Evolutionary conservation across 2,329 filamentous ascomycete genomes (phyloP).

Genomic region (Elsinoe batatas): DNA sequence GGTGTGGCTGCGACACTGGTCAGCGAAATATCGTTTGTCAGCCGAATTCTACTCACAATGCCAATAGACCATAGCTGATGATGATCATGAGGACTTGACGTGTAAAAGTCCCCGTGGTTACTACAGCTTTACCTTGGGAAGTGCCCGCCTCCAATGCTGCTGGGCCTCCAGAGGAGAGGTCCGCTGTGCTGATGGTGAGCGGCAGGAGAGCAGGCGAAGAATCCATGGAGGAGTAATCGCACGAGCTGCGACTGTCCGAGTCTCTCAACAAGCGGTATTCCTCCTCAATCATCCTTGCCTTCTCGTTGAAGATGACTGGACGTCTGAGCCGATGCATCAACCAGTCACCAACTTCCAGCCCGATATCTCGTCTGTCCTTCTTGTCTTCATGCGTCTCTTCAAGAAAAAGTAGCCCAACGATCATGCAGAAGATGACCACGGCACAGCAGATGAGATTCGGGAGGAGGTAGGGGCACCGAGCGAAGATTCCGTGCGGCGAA

Average conservation of each 20-base stretch:
- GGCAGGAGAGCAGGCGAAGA: constrained; percentile 41
- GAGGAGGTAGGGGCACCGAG: constrained; percentile 77
- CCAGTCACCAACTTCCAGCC: constrained; percentile 66
- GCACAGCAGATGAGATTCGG: constrained; percentile 82
- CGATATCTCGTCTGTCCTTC: constrained; percentile 65
- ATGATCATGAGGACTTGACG: constrained; percentile 79
- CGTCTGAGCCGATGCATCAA: constrained; percentile 33
- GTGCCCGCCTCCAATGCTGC: constrained; percentile 8
- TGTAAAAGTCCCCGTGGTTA: constrained; percentile 60
- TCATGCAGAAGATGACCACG: constrained; percentile 66
- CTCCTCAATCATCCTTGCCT: constrained; percentile 19
- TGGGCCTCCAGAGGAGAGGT: constrained; percentile 21
- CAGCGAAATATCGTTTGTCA: not conserved
- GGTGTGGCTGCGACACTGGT: constrained; percentile 58
- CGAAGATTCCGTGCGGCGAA: constrained; percentile 64
- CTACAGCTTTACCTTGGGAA: constrained; percentile 28
- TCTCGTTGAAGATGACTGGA: constrained; percentile 17
- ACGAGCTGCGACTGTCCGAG: constrained; percentile 1
- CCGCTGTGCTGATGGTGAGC: constrained; percentile 22
- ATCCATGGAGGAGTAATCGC: constrained; percentile 53
- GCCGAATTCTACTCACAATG: constrained; percentile 58
- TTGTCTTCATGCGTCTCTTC: constrained; percentile 87
- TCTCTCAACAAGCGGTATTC: constrained; percentile 51
- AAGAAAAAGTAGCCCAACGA: constrained; percentile 73
- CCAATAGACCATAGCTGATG: constrained; percentile 79